Evolutionary conservation across 805 yeast species (phyloP), one percentile per base, ranked within the genome.

Genomic region (Metschnikowia shivogae): DNA sequence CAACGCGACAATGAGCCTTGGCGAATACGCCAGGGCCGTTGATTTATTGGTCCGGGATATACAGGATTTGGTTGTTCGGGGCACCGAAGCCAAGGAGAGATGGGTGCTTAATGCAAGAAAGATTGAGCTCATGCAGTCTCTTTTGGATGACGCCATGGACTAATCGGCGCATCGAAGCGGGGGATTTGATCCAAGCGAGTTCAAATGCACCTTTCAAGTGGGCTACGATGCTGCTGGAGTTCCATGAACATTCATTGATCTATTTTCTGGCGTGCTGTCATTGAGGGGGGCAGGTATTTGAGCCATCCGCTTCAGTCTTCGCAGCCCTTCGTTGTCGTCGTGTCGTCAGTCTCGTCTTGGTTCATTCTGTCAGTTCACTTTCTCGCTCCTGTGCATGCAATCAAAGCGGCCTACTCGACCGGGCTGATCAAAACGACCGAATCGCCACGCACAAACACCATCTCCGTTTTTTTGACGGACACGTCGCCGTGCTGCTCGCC

Each of bases 361-460:
- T 17, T 17, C 17, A 17, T 22, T 22, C 26, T 6, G 8, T 22
- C 26, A 2, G 4, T 22, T 22, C 26, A 22, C 8, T 7, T 33
- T 17, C 17, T 33, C 11, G 6, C 17, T 13, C 9, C 3, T 17
- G 19, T 19, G 5, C 11, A 17, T 11, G 12, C 28, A 12, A 10
- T 20, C 17, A n/a, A 12, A 3, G 12, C 9, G 12, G 20, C 9
- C 13, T 43, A 48, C 26, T 57, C 52, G 14, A 62, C 49, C 13
- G 76, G 74, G 43, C 85, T 81, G 43, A 93, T 83, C 55, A 90
- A 75, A 41, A 95, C 88, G 36, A 93, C 98, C 3, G 95, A 82
- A 67, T 93, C 99, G n/a, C 99, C 99, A 70, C 99, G 83, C 12
- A 93, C 90, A 67, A 92, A 92, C 35, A 93, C 82, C 89, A 93